These are phyloP conservation scores for Trichoderma gracile DNA, from an alignment of 2,329 filamentous ascomycete species.

Conservation along the genomic window DNA sequence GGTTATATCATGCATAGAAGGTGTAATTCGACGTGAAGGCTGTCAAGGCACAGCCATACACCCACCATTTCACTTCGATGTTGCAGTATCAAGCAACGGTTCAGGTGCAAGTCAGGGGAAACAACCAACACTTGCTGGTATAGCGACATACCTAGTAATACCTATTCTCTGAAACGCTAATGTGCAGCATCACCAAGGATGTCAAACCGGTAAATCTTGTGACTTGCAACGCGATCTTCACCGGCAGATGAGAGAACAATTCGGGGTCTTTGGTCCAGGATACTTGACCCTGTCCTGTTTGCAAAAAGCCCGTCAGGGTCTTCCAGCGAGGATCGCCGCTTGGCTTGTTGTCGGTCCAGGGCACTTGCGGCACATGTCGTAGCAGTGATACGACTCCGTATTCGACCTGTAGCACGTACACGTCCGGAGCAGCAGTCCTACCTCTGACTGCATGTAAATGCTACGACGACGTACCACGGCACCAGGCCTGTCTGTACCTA, in stretches of 20 bases:
- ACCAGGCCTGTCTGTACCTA: no score
- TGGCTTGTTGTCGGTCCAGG: not conserved
- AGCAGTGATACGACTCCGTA: not conserved
- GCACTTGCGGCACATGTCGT: not conserved
- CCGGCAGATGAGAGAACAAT: conserved; percentile 15
- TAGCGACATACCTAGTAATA: no score
- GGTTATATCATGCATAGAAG: not conserved
- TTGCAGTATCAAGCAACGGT: no score
- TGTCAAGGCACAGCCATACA: no score
- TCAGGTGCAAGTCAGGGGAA: no score
- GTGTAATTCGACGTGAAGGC: not conserved
- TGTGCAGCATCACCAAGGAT: not conserved
- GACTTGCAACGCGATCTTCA: conserved; percentile 13
- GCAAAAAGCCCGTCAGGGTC: conserved; percentile 15
- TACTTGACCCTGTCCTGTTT: conserved; percentile 1
- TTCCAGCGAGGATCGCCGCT: conserved; percentile 7
- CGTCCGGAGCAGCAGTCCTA: no score
- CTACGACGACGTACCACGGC: no score
- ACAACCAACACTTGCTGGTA: no score
- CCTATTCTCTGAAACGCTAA: not conserved
- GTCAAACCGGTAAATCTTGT: not conserved
- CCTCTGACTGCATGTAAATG: not conserved
- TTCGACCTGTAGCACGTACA: no score
- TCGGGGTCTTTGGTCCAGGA: conserved; percentile 19
- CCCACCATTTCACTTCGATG: no score